Evolutionary conservation across 768 basidiomycete species (phyloP).

Genomic region (Pleurotus salmoneostramineus): DNA sequence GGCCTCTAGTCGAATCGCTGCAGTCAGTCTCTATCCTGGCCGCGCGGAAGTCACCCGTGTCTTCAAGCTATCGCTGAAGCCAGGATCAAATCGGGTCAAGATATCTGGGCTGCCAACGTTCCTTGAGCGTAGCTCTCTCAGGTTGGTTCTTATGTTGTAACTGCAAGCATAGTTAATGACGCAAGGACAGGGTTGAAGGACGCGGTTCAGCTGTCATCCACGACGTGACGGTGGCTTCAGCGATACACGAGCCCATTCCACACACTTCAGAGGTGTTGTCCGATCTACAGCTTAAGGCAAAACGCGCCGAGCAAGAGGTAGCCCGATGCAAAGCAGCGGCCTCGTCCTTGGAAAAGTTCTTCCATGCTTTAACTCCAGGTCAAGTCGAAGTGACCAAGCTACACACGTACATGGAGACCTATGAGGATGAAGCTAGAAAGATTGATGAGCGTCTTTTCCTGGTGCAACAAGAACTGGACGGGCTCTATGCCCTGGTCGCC

Average conservation of each 20-base stretch:
- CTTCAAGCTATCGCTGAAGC: constrained; percentile 8
- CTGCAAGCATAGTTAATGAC: background rate
- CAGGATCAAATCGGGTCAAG: constrained; percentile 10
- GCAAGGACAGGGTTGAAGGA: constrained; percentile 11
- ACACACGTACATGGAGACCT: constrained; percentile 22
- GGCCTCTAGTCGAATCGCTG: constrained; percentile 5
- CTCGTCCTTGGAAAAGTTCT: constrained; percentile 28
- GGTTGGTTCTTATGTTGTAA: background rate
- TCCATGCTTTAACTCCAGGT: constrained; percentile 28
- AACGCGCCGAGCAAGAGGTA: background rate
- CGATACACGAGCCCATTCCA: background rate
- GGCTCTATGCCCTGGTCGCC: background rate
- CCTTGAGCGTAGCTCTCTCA: constrained; percentile 9
- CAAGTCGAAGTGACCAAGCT: constrained; percentile 25
- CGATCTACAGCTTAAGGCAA: background rate
- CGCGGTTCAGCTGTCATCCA: constrained; percentile 11
- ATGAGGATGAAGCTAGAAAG: constrained; percentile 25
- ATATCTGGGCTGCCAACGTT: constrained; percentile 10
- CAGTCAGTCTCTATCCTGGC: constrained; percentile 8
- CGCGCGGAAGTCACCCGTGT: constrained; percentile 12
- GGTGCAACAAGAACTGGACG: constrained; percentile 4
- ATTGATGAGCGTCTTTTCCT: constrained; percentile 7
- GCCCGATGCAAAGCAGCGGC: constrained; percentile 14
- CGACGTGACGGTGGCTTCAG: constrained; percentile 10
- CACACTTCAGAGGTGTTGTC: background rate